Conservation (phyloP, 2,329 filamentous ascomycete species). For the Trichophyton equinum region DNA sequence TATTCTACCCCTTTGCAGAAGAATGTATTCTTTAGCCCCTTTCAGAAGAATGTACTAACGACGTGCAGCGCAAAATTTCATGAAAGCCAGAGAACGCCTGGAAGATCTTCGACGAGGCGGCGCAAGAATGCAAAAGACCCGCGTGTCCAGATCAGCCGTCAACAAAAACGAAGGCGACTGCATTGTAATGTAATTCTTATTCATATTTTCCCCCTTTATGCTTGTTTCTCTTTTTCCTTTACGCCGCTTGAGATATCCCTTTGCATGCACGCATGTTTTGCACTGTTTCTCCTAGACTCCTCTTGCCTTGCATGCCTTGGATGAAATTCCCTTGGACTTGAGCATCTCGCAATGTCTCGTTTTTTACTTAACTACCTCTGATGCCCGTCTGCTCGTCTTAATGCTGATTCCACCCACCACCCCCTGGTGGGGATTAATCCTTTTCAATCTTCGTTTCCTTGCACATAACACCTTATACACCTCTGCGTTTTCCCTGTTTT, state of each 20-base stretch:
- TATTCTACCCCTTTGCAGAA: background rate
- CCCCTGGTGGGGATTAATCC: slow-evolving; percentile 1
- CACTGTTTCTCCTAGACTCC: slow-evolving; percentile 1
- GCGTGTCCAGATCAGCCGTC: slow-evolving; percentile 70
- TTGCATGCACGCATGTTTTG: background rate
- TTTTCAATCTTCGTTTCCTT: background rate
- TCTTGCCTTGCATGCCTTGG: too few species aligned
- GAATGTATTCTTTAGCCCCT: background rate
- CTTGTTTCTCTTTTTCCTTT: background rate
- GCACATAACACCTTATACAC: background rate
- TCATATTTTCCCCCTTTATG: background rate
- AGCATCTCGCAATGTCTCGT: too few species aligned
- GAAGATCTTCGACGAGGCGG: slow-evolving; percentile 81
- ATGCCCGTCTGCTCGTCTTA: background rate
- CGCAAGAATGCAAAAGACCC: slow-evolving; percentile 56
- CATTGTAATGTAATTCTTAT: slow-evolving; percentile 54
- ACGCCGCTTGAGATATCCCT: background rate
- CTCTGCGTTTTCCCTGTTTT: background rate
- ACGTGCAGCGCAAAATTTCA: slow-evolving; percentile 71
- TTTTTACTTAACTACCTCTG: slow-evolving; percentile 1
- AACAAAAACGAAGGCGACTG: slow-evolving; percentile 83
- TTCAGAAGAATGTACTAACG: background rate
- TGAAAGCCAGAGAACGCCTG: slow-evolving; percentile 80
- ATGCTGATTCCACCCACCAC: background rate
- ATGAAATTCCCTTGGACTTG: too few species aligned